A percentile compares a stretch with the other conserved stretches of the same genome.
Evolutionary conservation across 495 filamentous ascomycete genomes (phyloP).

Genomic region (Aspergillus kassunensis): DNA sequence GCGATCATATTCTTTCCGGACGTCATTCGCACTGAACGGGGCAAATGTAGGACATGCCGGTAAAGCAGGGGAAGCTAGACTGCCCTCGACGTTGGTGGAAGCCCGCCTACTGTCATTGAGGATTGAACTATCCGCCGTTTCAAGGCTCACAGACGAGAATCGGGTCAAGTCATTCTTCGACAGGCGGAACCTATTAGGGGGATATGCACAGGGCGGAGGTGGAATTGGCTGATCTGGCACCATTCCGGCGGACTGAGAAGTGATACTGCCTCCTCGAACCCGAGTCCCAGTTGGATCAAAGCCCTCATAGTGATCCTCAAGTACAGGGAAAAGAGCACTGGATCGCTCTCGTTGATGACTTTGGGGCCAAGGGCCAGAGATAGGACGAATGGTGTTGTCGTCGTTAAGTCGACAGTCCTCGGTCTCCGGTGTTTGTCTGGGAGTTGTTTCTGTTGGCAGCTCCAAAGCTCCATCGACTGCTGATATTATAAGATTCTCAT

Average conservation of each 20-base stretch:
- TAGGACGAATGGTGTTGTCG: constrained; percentile 31
- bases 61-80: constrained; percentile 30
- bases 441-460: constrained; percentile 38
- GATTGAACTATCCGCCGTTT: constrained; percentile 48
- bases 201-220: constrained; percentile 40
- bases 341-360: constrained; percentile 22
- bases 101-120: constrained; percentile 36
- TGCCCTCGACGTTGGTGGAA: constrained; percentile 26
- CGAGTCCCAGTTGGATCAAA: constrained; percentile 26
- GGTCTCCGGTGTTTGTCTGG: constrained; percentile 39
- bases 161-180: constrained; percentile 40
- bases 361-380: constrained; percentile 32
- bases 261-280: constrained; percentile 37
- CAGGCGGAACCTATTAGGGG: constrained; percentile 32
- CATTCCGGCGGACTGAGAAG: constrained; percentile 37
- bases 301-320: constrained; percentile 20
- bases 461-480: constrained; percentile 40
- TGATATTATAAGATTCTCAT: constrained; percentile 33
- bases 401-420: constrained; percentile 23
- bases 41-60: constrained; percentile 38
- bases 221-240: constrained; percentile 42
- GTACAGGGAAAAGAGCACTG: constrained; percentile 24
- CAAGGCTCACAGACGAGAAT: constrained; percentile 41
- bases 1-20: constrained; percentile 35
- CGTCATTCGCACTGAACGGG: constrained; percentile 43